A percentile compares a stretch with the other conserved stretches of the same genome.
Evolutionary conservation across 495 filamentous ascomycete species (phyloP).

Genomic region (Achaetomiella virescens): DNA sequence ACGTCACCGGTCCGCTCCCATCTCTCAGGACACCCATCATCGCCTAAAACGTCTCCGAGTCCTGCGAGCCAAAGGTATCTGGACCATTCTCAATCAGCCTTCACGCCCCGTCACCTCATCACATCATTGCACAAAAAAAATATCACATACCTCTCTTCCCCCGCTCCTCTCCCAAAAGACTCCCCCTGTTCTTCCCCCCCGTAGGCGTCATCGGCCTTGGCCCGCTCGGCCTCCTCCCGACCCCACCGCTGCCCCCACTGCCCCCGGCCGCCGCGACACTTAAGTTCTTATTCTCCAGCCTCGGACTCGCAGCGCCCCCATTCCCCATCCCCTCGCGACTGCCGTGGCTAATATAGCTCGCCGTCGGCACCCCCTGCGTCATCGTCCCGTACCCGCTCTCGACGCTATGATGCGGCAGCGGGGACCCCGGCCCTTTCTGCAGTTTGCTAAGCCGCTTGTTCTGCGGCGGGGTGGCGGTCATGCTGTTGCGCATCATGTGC

Average conservation of each 20-base stretch:
- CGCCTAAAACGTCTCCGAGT: constrained; percentile 49
- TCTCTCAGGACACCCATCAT: neutral
- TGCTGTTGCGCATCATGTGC: constrained; percentile 13
- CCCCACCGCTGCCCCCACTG: constrained; percentile 10
- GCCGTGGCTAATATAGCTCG: constrained; percentile 32
- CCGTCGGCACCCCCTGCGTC: constrained; percentile 36
- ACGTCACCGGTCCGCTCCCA: no score
- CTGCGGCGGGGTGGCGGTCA: constrained; percentile 26
- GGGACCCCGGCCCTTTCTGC: constrained; percentile 33
- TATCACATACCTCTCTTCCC: constrained; percentile 48
- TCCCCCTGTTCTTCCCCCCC: constrained; percentile 19
- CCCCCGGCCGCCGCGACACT: constrained; percentile 31
- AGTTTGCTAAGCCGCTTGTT: constrained; percentile 38
- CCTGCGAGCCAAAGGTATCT: constrained; percentile 53
- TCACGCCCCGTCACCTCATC: no score
- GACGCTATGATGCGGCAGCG: constrained; percentile 41
- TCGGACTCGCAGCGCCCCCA: constrained; percentile 31
- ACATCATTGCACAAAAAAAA: no score
- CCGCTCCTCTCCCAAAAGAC: constrained; percentile 24
- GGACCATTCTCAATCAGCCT: no score
- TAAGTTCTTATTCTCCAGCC: constrained; percentile 42
- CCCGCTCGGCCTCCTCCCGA: constrained; percentile 42
- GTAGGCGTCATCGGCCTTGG: constrained; percentile 50
- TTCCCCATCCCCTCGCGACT: neutral
- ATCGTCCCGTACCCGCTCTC: constrained; percentile 47